A percentile compares a stretch with the other conserved stretches of the same genome.
These are phyloP conservation scores for Penicillium maclennaniae DNA, from an alignment of 495 filamentous ascomycete genomes.

Conservation along the genomic window DNA sequence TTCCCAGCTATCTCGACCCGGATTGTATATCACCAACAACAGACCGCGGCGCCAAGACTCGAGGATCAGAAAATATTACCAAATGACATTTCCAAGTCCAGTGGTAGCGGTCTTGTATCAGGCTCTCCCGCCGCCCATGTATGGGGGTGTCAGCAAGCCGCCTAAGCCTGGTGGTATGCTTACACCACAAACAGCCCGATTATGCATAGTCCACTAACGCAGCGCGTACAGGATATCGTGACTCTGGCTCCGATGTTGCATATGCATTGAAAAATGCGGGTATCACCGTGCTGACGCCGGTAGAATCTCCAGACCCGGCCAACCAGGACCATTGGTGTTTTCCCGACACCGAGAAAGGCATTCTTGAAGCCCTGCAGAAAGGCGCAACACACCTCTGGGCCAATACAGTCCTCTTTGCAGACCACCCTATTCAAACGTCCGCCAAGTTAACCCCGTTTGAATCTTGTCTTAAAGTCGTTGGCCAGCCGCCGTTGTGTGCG, in stretches of 20 bases:
- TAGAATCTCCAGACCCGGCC: slow-evolving; percentile 10
- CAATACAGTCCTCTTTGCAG: slow-evolving; percentile 32
- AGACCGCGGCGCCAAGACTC: not conserved
- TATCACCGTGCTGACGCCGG: slow-evolving; percentile 21
- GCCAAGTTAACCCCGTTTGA: slow-evolving; percentile 12
- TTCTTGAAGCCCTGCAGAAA: slow-evolving; percentile 19
- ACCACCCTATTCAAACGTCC: slow-evolving; percentile 31
- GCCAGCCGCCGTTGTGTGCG: slow-evolving; percentile 30
- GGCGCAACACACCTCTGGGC: slow-evolving; percentile 37
- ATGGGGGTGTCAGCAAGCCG: slow-evolving; percentile 27
- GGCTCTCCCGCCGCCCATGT: slow-evolving; percentile 25
- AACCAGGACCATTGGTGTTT: slow-evolving; percentile 28
- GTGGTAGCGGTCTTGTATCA: slow-evolving; percentile 30
- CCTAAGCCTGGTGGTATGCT: slow-evolving; percentile 29
- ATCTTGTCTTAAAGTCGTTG: slow-evolving; percentile 20
- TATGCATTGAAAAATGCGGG: slow-evolving; percentile 15
- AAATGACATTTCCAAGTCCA: slow-evolving; percentile 6
- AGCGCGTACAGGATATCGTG: slow-evolving; percentile 24
- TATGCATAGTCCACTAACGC: not conserved
- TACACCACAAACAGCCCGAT: not conserved
- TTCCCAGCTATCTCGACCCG: not conserved
- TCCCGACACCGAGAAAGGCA: slow-evolving; percentile 32
- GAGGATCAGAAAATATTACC: not conserved
- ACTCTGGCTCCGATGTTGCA: slow-evolving; percentile 31
- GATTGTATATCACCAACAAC: not conserved